Evolutionary conservation across 78 protist species (phyloP).

Genomic region (Andalucia godoyi): DNA sequence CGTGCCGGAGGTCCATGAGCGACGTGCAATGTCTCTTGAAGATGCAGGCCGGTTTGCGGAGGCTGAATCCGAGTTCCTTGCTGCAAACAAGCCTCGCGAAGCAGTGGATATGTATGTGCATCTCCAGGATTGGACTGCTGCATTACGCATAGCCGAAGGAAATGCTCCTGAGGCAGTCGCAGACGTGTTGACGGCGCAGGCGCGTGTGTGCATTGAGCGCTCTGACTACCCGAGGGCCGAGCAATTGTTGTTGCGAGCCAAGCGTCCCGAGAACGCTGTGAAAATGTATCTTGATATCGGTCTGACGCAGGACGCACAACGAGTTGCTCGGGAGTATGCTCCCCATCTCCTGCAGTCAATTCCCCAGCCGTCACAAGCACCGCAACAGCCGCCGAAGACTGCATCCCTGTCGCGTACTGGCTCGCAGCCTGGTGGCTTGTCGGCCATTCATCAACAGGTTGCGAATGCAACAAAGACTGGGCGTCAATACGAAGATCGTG

Average conservation of each 20-base stretch:
- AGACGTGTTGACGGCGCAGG: slow-evolving; percentile 28
- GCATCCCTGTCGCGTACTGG: no score
- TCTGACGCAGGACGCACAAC: slow-evolving; percentile 6
- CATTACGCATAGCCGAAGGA: slow-evolving; percentile 67
- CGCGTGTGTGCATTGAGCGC: background rate
- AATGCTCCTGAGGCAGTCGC: slow-evolving; percentile 16
- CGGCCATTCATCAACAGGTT: no score
- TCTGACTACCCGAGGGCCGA: slow-evolving; percentile 41
- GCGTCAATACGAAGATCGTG: slow-evolving; percentile 5
- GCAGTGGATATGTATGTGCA: slow-evolving; percentile 76
- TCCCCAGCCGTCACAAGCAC: no score
- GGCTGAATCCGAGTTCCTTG: slow-evolving; percentile 48
- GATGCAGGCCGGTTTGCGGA: slow-evolving; percentile 47
- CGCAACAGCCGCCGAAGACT: no score
- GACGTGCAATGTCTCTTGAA: slow-evolving; percentile 59
- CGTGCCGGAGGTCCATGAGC: slow-evolving; percentile 44
- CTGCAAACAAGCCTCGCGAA: slow-evolving; percentile 57
- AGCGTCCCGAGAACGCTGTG: slow-evolving; percentile 45
- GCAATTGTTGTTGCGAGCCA: slow-evolving; percentile 36
- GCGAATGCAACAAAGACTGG: background rate
- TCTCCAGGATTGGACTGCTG: slow-evolving; percentile 49
- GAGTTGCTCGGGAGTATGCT: slow-evolving; percentile 3
- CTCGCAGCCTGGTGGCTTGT: no score
- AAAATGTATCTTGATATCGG: slow-evolving; percentile 38
- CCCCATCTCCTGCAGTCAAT: background rate